Evolutionary conservation across 345 rosid genomes (phyloP), one percentile per base, ranked within the genome.

Genomic region (Cochlearia excelsa): DNA sequence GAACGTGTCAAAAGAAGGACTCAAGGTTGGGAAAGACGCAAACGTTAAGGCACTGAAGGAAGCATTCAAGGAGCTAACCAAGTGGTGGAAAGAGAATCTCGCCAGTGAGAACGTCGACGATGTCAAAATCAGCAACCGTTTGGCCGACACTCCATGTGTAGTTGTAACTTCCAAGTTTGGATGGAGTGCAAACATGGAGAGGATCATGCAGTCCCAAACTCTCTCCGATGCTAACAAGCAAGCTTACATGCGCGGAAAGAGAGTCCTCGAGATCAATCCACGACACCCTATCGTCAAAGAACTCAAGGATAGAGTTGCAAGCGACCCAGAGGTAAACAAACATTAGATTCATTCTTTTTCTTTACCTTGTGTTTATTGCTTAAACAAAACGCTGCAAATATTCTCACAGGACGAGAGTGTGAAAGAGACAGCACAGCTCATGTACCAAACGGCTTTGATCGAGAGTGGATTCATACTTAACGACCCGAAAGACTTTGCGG

Each of bases 181-280:
- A 46, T 93, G 97, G 97, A 93, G 97, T 61, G 86, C 97, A 43
- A 93, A 93, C 59, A 87, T 93, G 99, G 99, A 93, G 75, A 83
- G 91, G 76, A 93, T 93, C 56, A 93, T 93, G 99, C 91, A 86
- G 61, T 81, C 99, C 10, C 97, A 93, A 79, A 93, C 97, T n/a
- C 75, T 93, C 29, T 75, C 97, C 0, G 95, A 93, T 73, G 88
- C 95, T 28, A 84, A 52, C 64, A 89, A 93, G 79, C 97, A 89
- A 74, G 94, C 88, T 29, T 93, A 93, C 46, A 89, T 89, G 99
- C 84, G 84, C 0, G 95, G 95, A 56, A 93, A 93, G 82, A 75
- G 99, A 76, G 89, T 93, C 33, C 90, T 93, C 28, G 95, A 93
- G 83, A 83, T 93, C 61, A 93, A 89, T 68, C 97, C 99, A 3